These are phyloP conservation scores for Hypomontagnella submonticulosa DNA, from an alignment of 495 filamentous ascomycete species.

Conservation along the genomic window DNA sequence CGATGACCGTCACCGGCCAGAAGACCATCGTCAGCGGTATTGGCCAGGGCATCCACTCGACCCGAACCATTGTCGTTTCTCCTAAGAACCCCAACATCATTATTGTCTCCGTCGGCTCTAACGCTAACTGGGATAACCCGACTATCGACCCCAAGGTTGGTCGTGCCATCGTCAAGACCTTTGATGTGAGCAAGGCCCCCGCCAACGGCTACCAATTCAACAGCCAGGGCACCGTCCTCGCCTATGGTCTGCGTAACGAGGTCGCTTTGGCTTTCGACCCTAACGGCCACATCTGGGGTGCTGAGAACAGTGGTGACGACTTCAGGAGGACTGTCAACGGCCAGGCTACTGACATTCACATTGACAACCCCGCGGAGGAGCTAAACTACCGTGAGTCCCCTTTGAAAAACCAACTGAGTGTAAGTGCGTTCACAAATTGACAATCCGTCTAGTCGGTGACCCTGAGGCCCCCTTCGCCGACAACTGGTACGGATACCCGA, in stretches of 20 bases:
- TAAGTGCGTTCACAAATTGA: constrained; percentile 30
- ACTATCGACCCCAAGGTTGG: constrained; percentile 62
- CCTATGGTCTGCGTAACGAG: constrained; percentile 75
- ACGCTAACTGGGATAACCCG: constrained; percentile 65
- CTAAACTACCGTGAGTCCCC: constrained; percentile 71
- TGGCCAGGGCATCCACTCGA: constrained; percentile 65
- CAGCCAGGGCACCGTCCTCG: constrained; percentile 65
- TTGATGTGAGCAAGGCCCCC: constrained; percentile 62
- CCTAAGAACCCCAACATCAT: constrained; percentile 60
- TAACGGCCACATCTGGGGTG: constrained; percentile 66
- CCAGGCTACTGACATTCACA: constrained; percentile 66
- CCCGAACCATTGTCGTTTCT: constrained; percentile 66
- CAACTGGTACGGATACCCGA: constrained; percentile 72
- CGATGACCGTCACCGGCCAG: constrained; percentile 55
- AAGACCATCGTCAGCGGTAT: constrained; percentile 66
- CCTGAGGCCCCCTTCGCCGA: constrained; percentile 51
- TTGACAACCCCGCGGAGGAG: constrained; percentile 77
- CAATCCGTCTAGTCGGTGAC: constrained; percentile 62
- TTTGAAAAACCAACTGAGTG: too few species aligned
- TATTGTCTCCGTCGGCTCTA: constrained; percentile 68
- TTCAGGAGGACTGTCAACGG: constrained; percentile 60
- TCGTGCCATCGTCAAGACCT: constrained; percentile 69
- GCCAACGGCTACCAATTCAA: constrained; percentile 61
- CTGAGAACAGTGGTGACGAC: constrained; percentile 75
- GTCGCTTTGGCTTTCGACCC: constrained; percentile 72